Evolutionary conservation across 371 early-diverging fungal species (phyloP).

Genomic region (Parasitella parasitica): DNA sequence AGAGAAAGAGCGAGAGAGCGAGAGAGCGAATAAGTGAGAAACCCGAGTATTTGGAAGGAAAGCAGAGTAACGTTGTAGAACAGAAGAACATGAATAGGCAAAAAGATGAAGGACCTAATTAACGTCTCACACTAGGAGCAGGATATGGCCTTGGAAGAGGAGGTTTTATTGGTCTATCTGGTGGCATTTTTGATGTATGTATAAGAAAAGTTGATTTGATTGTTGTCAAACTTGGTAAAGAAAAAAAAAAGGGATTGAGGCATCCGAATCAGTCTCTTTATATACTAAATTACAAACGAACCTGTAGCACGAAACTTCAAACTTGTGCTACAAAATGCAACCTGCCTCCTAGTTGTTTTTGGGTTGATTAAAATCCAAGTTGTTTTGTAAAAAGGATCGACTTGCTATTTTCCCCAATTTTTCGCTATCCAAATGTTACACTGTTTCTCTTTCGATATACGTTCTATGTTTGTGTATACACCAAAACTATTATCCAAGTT

Average conservation of each 20-base stretch:
- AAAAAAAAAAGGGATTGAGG: not conserved
- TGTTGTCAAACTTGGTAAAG: not conserved
- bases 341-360: not conserved
- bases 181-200: constrained; percentile 19
- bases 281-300: not conserved
- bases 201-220: not conserved
- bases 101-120: not conserved
- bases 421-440: not conserved
- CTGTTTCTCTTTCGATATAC: not conserved
- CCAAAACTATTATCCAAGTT: not conserved
- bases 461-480: not conserved
- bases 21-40: too few species aligned
- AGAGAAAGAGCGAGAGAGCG: too few species aligned
- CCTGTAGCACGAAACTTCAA: constrained; percentile 2
- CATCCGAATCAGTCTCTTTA: not conserved
- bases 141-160: constrained; percentile 29
- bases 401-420: not conserved
- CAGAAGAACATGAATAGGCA: not conserved
- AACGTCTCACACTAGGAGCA: constrained; percentile 23
- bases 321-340: not conserved
- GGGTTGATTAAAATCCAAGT: not conserved
- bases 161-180: constrained; percentile 26
- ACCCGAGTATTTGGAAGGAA: not conserved
- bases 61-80: not conserved
- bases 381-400: not conserved